Base-by-base conservation (phyloP, 139 green algal species). In the Desmodesmus armatus region DNA sequence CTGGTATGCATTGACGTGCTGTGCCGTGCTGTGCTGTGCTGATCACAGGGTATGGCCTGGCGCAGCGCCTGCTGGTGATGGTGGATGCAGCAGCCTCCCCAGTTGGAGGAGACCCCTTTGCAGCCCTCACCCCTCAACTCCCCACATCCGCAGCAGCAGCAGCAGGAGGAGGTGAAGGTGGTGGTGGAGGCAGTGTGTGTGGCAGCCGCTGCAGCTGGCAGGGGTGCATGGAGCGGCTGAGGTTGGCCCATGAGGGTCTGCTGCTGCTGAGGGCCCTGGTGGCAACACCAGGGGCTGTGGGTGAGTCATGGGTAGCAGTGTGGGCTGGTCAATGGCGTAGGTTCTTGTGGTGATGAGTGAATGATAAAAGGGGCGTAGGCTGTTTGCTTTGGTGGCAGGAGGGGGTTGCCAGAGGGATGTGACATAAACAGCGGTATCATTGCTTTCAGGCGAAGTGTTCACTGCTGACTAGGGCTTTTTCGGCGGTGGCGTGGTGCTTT, bases 241-340 rank as follows among this genome's bases (percentile, higher is more conserved):
- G 76, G 55, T 15, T 82, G 9, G 55, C 35, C 15, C 76, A 82
- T 62, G 76, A 82, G 47, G 17, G 51, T 15, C 53, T 82, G 76
- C 76, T 82, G 76, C 76, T 82, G 76, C 76, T 82, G 53, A 9
- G 76, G 25, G 76, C 76, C 2, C 55, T 82, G 55, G 40, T 82
- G 55, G 76, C 76, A 41, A 47, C 76, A 60, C 51, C 31, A 2
- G 53, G 23, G 0, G 3, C 41, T n/a, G 17, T 82, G 39, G 76
- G 76, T 82, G 55, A 55, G 76, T 27, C 27, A 0, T 40, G 21
- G 13, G 40, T 17, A 35, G 7, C n/a, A 17, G 13, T 53, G 5
- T 76, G 41, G 65, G 51, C 19, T 62, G 1, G 51, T 62, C 0
- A 19, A 19, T 2, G 51, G 51, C 51, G 21, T 17, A 17, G 51